Conservation (phyloP, 495 filamentous ascomycete species). For the Collariella sp. region DNA sequence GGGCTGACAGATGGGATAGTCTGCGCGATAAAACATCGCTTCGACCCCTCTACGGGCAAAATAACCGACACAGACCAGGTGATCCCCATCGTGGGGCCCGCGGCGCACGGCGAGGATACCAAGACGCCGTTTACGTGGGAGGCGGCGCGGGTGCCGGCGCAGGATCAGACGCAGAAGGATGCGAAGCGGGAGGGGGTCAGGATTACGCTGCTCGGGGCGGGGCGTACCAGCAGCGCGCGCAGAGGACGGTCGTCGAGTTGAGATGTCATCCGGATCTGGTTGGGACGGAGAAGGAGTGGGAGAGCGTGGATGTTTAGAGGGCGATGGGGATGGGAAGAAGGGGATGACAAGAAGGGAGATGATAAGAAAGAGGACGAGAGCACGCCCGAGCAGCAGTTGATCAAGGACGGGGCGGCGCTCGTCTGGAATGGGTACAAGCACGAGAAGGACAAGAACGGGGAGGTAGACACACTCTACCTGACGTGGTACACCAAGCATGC, state of each 20-base stretch:
- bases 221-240: conserved; percentile 46
- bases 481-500: conserved; percentile 81
- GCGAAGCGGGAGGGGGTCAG: conserved; percentile 59
- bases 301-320: conserved; percentile 39
- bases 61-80: conserved; percentile 33
- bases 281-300: conserved; percentile 59
- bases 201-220: conserved; percentile 61
- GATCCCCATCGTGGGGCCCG: conserved; percentile 56
- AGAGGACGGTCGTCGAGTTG: conserved; percentile 74
- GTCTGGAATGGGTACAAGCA: conserved; percentile 63
- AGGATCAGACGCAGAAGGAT: conserved; percentile 44
- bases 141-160: conserved; percentile 44
- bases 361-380: conserved; percentile 18
- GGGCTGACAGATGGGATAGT: conserved; percentile 48
- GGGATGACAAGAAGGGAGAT: conserved; percentile 15
- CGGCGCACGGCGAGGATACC: conserved; percentile 51
- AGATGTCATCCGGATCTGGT: conserved; percentile 61
- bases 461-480: conserved; percentile 52
- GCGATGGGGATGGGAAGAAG: conserved; percentile 21
- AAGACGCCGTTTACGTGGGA: conserved; percentile 47
- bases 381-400: conserved; percentile 40
- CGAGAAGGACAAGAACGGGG: conserved; percentile 15
- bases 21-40: conserved; percentile 63
- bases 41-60: conserved; percentile 30
- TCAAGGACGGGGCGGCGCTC: conserved; percentile 49